A percentile compares a stretch with the other conserved stretches of the same genome.
phyloP scores from a whole-genome alignment of 176 grass and related monocot genomes.

The Cenchrus purpureus region DNA sequence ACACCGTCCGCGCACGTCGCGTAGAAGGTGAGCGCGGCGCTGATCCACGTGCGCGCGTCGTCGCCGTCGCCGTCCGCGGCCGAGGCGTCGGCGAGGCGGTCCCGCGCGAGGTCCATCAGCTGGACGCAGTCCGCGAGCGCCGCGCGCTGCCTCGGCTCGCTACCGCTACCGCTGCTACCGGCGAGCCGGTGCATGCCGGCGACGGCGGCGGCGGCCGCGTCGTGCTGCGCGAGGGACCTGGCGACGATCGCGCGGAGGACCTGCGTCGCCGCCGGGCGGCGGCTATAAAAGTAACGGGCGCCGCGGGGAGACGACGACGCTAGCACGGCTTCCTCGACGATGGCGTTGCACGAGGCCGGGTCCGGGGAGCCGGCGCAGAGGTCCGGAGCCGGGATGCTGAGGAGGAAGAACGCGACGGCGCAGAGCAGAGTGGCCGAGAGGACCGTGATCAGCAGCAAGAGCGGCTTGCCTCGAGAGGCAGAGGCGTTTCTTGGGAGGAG shows the following conservation, averaged over 20 bases:
- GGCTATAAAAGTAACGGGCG: not conserved
- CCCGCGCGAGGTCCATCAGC: slow-evolving; percentile 55
- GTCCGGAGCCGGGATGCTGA: not conserved
- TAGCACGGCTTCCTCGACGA: slow-evolving; percentile 39
- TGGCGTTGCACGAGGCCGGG: slow-evolving; percentile 50
- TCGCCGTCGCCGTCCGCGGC: not conserved
- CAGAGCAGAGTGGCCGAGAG: slow-evolving; percentile 35
- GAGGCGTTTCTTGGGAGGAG: not conserved
- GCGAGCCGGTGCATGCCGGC: slow-evolving; percentile 4
- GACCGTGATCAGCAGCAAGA: slow-evolving; percentile 4
- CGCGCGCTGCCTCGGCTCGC: slow-evolving; percentile 22
- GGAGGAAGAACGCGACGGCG: slow-evolving; percentile 23
- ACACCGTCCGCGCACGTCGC: slow-evolving; percentile 53
- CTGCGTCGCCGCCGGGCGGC: not conserved
- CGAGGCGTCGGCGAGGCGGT: slow-evolving; percentile 45
- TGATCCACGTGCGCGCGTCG: slow-evolving; percentile 54
- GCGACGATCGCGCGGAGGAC: slow-evolving; percentile 45
- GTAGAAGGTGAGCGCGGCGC: slow-evolving; percentile 57
- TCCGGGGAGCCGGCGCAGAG: slow-evolving; percentile 55
- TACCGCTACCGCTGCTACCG: not conserved
- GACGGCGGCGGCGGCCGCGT: slow-evolving; percentile 26
- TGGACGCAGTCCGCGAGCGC: slow-evolving; percentile 58
- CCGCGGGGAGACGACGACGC: not conserved
- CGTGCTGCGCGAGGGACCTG: slow-evolving; percentile 39
- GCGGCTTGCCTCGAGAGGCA: slow-evolving; percentile 8